These are phyloP conservation scores for Singerocomus inundabilis DNA, from an alignment of 1,284 basidiomycete species.

Conservation along the genomic window DNA sequence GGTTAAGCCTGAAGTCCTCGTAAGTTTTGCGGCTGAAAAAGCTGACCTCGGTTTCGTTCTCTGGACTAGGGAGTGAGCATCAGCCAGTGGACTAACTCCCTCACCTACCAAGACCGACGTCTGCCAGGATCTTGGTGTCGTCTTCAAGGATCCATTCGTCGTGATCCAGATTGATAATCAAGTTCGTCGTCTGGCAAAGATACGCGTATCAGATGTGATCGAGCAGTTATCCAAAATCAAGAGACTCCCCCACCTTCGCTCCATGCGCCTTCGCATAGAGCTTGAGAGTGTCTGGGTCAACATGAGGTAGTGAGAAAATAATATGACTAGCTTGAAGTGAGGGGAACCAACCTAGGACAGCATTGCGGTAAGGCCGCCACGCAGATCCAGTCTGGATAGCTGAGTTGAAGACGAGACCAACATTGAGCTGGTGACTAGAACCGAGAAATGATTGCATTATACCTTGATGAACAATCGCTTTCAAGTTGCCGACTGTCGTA, in stretches of 20 bases:
- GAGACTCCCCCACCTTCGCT: slow-evolving; percentile 62
- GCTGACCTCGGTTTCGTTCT: slow-evolving; percentile 93
- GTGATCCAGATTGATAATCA: slow-evolving; percentile 93
- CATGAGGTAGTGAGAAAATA: slow-evolving; percentile 1
- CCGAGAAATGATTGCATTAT: slow-evolving; percentile 16
- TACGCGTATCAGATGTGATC: neutral
- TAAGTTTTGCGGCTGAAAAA: slow-evolving; percentile 82
- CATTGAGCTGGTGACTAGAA: neutral
- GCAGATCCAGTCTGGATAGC: slow-evolving; percentile 70
- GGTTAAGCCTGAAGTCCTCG: slow-evolving; percentile 77
- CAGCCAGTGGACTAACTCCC: neutral
- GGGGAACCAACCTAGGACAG: slow-evolving; percentile 56
- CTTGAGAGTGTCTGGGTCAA: slow-evolving; percentile 81
- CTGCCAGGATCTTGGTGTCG: slow-evolving; percentile 59
- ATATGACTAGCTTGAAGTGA: neutral
- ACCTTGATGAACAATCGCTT: slow-evolving; percentile 69
- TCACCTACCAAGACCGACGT: slow-evolving; percentile 71
- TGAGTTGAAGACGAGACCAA: slow-evolving; percentile 33
- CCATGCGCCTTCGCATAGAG: slow-evolving; percentile 94
- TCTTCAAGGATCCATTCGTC: slow-evolving; percentile 89
- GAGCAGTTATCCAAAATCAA: neutral
- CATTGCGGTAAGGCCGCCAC: slow-evolving; percentile 85
- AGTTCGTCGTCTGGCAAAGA: slow-evolving; percentile 74
- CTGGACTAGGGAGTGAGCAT: slow-evolving; percentile 42
- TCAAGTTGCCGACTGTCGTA: slow-evolving; percentile 76